phyloP scores from a whole-genome alignment of 331 rosid genomes.

The Pyrus hybrid region DNA sequence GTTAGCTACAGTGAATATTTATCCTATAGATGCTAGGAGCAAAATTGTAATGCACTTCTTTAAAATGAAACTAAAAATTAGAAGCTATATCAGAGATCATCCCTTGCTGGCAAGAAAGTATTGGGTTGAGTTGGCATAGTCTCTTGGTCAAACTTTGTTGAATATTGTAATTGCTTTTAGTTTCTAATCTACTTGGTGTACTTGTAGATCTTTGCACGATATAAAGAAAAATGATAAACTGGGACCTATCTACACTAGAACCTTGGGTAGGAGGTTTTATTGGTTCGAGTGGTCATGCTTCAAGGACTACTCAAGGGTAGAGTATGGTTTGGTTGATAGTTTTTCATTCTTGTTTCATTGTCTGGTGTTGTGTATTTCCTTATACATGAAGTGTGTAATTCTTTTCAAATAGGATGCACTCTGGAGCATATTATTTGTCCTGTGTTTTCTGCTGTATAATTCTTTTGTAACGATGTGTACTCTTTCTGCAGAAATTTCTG shows the following conservation, averaged over 20 bases:
- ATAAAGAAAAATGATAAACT: not conserved
- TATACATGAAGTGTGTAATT: not conserved
- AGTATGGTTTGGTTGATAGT: not conserved
- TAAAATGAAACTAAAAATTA: not conserved
- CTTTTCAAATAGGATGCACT: not conserved
- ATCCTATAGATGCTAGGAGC: not conserved
- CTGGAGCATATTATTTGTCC: constrained; percentile 4
- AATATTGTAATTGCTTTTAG: not conserved
- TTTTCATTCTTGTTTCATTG: not conserved
- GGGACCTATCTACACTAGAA: not conserved
- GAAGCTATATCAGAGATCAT: not conserved
- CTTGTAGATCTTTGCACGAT: not conserved
- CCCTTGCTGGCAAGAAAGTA: not conserved
- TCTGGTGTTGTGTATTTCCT: not conserved
- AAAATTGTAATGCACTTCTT: not conserved
- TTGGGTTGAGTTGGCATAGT: not conserved
- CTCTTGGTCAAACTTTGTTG: not conserved
- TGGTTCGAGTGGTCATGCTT: not conserved
- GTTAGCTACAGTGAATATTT: not conserved
- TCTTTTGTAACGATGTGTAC: constrained; percentile 2
- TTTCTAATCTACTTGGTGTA: not conserved
- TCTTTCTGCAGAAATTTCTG: constrained; percentile 64
- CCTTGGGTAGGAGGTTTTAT: not conserved
- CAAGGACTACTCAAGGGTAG: not conserved
- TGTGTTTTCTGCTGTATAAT: not conserved